Base-by-base conservation (phyloP, 148 eudicot genomes). In the Fallopia convolvulus region DNA sequence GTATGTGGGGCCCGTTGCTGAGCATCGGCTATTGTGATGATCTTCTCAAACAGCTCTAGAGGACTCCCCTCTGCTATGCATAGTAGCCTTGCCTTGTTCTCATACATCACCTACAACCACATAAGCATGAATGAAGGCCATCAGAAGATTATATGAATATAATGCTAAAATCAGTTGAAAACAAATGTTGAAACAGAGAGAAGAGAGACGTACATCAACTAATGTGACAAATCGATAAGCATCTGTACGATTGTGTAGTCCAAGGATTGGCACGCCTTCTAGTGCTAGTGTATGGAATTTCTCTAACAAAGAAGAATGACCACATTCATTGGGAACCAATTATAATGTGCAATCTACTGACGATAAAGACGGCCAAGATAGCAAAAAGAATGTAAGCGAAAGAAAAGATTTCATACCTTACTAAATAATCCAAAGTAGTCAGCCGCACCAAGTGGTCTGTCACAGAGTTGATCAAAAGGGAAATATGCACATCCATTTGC, bases 191-290 rank as follows among this genome's bases (percentile, higher is more conserved):
- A 50, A 77, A 47, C 30, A 78, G 42, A 75, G 81, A 77, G 81
- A 81, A 55, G 77, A 13, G 74, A 79, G 71, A 89, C 95, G 74
- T 65, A 94, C 98, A 88, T 94, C 98, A 83, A 94, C 88, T 75
- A 94, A 82, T 50, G 95, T 94, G 83, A 94, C 97, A 81, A 94
- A 94, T 53, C 98, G 98, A 76, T 92, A 94, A 50, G 98, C 97
- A 77, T 97, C 93, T 56, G 98, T 86, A 82, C 92, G 87, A 55
- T 94, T 94, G 70, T 89, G 88, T 75, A 83, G 88, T 78, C 92
- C 95, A 32, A 94, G 90, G 58, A 88, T 87, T 17, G 98, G 98
- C 50, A 92, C 88, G 71, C 91, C 97, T 36, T 94, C 98, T 80
- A 94, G 39, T 47, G 91, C 97, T 73, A 94, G 76, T 0, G 98